Percentiles rank a stretch among this genome's conserved stretches.
These are phyloP conservation scores for Wickerhamiella azymoides DNA, from an alignment of 805 yeast genomes.

Conservation along the genomic window DNA sequence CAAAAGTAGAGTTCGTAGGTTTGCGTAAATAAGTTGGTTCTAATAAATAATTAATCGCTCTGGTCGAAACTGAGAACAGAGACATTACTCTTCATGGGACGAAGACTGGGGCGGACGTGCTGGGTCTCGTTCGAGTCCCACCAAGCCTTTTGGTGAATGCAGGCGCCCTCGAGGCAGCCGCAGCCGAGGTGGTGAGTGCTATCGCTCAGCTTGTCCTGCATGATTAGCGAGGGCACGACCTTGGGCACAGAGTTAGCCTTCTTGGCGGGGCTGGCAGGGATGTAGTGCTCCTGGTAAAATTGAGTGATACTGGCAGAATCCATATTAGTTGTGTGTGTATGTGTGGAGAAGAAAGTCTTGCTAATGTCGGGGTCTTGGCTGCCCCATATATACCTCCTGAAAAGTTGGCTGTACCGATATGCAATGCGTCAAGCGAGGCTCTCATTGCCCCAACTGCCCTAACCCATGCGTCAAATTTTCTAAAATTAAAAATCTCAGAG, in stretches of 20 bases:
- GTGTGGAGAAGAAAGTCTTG: neutral
- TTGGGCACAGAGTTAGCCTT: slow-evolving; percentile 28
- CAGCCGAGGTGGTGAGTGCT: slow-evolving; percentile 31
- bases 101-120: slow-evolving; percentile 19
- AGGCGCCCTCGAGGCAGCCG: slow-evolving; percentile 30
- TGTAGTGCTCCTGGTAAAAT: slow-evolving; percentile 32
- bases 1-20: too few species aligned
- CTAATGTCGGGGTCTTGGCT: neutral
- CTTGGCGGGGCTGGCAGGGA: slow-evolving; percentile 29
- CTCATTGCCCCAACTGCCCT: slow-evolving; percentile 3
- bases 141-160: slow-evolving; percentile 29
- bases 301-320: slow-evolving; percentile 30
- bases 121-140: slow-evolving; percentile 21
- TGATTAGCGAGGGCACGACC: slow-evolving; percentile 44
- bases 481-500: neutral
- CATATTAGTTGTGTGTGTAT: slow-evolving; percentile 24
- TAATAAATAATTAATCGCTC: slow-evolving; percentile 7
- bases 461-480: slow-evolving; percentile 1
- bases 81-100: slow-evolving; percentile 15
- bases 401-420: slow-evolving; percentile 2
- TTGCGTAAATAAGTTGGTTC: neutral
- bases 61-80: slow-evolving; percentile 11
- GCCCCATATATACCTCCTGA: neutral
- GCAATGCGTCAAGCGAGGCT: neutral
- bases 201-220: slow-evolving; percentile 44